Base-by-base conservation (phyloP, 306 rosid genomes). In the Trichosanthes truncata region DNA sequence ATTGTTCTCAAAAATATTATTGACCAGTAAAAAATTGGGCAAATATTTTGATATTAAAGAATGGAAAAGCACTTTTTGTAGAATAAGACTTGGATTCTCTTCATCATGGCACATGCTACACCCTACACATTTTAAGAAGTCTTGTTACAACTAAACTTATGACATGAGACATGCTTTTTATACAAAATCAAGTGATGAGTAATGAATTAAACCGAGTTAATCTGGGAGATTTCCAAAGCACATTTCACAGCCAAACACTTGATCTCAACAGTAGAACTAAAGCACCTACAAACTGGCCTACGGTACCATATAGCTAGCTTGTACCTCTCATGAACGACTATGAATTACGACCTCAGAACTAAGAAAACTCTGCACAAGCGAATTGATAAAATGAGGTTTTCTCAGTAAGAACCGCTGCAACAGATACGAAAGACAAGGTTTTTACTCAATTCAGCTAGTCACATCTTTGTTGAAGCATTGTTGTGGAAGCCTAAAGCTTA, bases 401-500 rank as follows among this genome's bases (percentile, higher is more conserved):
- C 69, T 62, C 40, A 15, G 21, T 62, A 26, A 62, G 43, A 56
- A 25, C 36, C 17, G 18, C 36, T 1, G 13, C 74, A 4, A 38
- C 49, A 36, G 43, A 35, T 38, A 20, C 21, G 29, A 65, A 65
- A 17, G 21, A 12, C 4, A 4, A 29, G 68, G 68, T 36, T 65
- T 66, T 38, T 66, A 66, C 57, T 72, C 12, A 65, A 72, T 35
- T 48, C 10, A 57, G 77, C 78, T 49, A 62, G 62, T 72, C 73
- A 17, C 76, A 61, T 81, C 84, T 81, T 90, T 90, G 10, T 14
- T 25, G 72, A 82, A 72, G 87, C 94, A 90, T 45, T 91, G 81
- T 82, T 87, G 87, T 67, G 92, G 90, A 67, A 87, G 86, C 83
- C 81, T 85, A 78, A 89, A 89, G 85, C 97, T 91, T 60, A 94